Conservation (phyloP, 83 land plant species). For the Picea engelmannii region DNA sequence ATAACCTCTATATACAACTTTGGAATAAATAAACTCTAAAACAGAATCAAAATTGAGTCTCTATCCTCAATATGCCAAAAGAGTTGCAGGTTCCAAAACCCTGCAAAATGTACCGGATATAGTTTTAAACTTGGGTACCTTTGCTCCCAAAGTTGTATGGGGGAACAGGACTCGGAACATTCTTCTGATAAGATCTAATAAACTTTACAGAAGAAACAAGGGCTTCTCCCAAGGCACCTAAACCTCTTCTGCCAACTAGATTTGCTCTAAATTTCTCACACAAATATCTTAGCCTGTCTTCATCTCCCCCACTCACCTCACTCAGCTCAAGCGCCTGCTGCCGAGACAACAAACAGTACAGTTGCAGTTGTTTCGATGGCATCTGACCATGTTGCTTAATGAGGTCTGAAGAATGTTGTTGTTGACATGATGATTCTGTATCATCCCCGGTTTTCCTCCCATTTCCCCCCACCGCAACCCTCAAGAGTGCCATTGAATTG, state of each 20-base stretch:
- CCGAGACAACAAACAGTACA: constrained; percentile 64
- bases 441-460: constrained; percentile 30
- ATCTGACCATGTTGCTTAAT: constrained; percentile 24
- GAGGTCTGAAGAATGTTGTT: constrained; percentile 10
- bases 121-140: constrained; percentile 15
- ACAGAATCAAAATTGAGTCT: constrained; percentile 12
- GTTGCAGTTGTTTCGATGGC: constrained; percentile 30
- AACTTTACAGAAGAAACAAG: constrained; percentile 51
- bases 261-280: constrained; percentile 59
- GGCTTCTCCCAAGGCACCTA: constrained; percentile 62
- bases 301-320: constrained; percentile 57
- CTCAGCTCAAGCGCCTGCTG: constrained; percentile 68
- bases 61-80: not conserved
- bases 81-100: constrained; percentile 2
- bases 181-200: constrained; percentile 27
- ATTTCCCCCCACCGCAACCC: constrained; percentile 43
- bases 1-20: constrained; percentile 6
- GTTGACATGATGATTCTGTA: constrained; percentile 13
- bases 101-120: not conserved
- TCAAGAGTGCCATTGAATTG: constrained; percentile 49
- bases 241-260: constrained; percentile 77
- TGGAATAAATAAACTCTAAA: not conserved
- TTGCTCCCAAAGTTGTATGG: constrained; percentile 8
- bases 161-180: not conserved
- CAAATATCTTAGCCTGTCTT: constrained; percentile 50